Evolutionary conservation across 2,329 filamentous ascomycete species (phyloP), one percentile per base, ranked within the genome.

Genomic region (Colletotrichum sp.): DNA sequence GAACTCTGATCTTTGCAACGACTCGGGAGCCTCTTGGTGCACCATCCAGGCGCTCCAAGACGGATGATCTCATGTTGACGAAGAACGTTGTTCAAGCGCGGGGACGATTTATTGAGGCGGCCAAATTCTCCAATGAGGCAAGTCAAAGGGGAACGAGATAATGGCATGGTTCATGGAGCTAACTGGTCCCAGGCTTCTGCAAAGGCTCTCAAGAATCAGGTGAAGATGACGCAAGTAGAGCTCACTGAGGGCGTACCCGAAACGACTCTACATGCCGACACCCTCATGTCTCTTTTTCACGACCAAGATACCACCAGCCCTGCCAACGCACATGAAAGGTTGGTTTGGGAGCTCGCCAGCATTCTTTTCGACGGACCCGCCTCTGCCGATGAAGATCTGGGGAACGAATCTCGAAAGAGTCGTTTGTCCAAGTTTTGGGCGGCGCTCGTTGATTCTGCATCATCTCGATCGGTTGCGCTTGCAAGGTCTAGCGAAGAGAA

Each of bases 341-440:
- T 92, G 16, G 92, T 97, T 1, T 99, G 98, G 97, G 91, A 95
- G 76, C 88, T 99, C 44, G 93, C 95, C 2, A 94, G 95, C 73
- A 93, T 98, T 49, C 89, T 99, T 5, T 99, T 98, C 81, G 96
- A 98, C 78, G 88, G 92, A n/a, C 77, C 92, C 13, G 86, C 86
- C 18, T 82, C 89, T 34, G 84, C 87, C 4, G 74, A 84, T 4
- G 86, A 89, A 1, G 80, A 86, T 13, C 81, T 84, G 1, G 80
- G 83, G 7, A 83, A 87, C 44, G 81, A 83, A 57, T 62, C 86
- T 24, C 90, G 92, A 44, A 90, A 94, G 79, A 91, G 93, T 73
- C 91, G 89, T 71, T 88, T 98, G n/a, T 92, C 92, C 1, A 86
- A 89, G 28, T 93, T 93, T 71, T 92, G 94, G 89, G 89, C 92